Base-by-base conservation (phyloP, 495 filamentous ascomycete genomes). In the Xanthoparmelia taractica region DNA sequence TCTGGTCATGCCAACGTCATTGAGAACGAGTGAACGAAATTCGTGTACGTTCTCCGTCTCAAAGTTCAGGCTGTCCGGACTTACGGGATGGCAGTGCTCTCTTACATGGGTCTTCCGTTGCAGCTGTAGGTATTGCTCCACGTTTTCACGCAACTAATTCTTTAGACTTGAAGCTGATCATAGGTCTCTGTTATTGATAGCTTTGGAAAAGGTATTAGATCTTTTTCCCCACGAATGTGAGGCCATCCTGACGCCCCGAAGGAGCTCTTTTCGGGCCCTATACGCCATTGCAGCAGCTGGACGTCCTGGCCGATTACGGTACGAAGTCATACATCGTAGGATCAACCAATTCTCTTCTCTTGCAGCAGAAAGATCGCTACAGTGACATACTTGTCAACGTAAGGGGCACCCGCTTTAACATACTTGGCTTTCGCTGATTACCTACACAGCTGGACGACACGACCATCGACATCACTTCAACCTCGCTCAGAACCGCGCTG, bases 291-390 rank as follows among this genome's bases (percentile, higher is more conserved):
- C 94, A 98, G 73, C 92, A 96, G 74, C 84, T 98, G 60, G 94
- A 98, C 75, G 77, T 96, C 62, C 82, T 98, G 29, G 92, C 94
- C 56, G 94, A 98, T 72, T 84, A 91, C 65, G 92, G 90, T 23
- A 98, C 95, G 20, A 97, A 95, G 76, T 96, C 92, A 13, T 97
- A 97, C 71, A 88, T 98, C 45, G 94, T 97, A 63, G 94, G 94
- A 62, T 96, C 92, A 48, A 98, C 94, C 33, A 98, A 98, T 71
- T 95, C 91, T 20, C 78, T 98, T 50, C 80, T 98, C 34, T 75
- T 98, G 54, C 92, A 96, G 66, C 94, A 97, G 69, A 93, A 85
- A 73, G 94, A 98, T 69, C 85, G 92, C n/a, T 97, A 98, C 74
- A 95, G 92, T 74, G 94, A 98, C 68, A 92, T 97, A 48, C 78